phyloP scores from a whole-genome alignment of 1,284 basidiomycete species.

The Trametes polyzona region DNA sequence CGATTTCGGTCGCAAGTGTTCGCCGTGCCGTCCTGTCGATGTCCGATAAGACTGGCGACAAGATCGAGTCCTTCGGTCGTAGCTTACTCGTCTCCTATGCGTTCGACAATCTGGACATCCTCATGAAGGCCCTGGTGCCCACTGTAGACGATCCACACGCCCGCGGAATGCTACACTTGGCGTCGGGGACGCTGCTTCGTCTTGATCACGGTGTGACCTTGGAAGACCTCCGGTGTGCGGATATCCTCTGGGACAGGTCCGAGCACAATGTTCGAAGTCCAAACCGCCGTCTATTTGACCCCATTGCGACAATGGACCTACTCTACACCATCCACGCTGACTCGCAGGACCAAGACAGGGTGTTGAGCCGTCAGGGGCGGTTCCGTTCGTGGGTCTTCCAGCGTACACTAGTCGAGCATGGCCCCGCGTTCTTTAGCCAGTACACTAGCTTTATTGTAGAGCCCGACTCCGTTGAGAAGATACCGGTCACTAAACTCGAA shows the following conservation, averaged over 20 bases:
- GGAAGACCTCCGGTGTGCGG: slow-evolving; percentile 35
- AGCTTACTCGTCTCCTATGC: background rate
- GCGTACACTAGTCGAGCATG: slow-evolving; percentile 28
- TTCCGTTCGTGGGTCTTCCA: slow-evolving; percentile 35
- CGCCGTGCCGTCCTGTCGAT: background rate
- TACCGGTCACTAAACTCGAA: slow-evolving; percentile 33
- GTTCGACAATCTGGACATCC: slow-evolving; percentile 38
- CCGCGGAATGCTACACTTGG: slow-evolving; percentile 28
- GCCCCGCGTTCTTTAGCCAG: slow-evolving; percentile 30
- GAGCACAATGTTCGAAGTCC: background rate
- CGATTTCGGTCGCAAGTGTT: slow-evolving; percentile 29
- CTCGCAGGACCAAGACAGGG: slow-evolving; percentile 17
- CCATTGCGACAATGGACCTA: background rate
- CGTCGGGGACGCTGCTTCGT: slow-evolving; percentile 32
- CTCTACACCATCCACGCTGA: slow-evolving; percentile 23
- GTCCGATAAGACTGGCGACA: background rate
- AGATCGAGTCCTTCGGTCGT: background rate
- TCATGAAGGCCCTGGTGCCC: slow-evolving; percentile 27
- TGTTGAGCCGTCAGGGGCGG: slow-evolving; percentile 24
- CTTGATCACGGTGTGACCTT: slow-evolving; percentile 30
- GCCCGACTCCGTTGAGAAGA: slow-evolving; percentile 34
- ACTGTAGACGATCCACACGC: slow-evolving; percentile 30
- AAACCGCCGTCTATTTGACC: slow-evolving; percentile 21
- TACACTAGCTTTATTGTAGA: slow-evolving; percentile 11
- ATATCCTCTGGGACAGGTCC: slow-evolving; percentile 35